These are phyloP conservation scores for Plasmodium vivax DNA, from an alignment of 169 alveolate genomes.

Conservation along the genomic window DNA sequence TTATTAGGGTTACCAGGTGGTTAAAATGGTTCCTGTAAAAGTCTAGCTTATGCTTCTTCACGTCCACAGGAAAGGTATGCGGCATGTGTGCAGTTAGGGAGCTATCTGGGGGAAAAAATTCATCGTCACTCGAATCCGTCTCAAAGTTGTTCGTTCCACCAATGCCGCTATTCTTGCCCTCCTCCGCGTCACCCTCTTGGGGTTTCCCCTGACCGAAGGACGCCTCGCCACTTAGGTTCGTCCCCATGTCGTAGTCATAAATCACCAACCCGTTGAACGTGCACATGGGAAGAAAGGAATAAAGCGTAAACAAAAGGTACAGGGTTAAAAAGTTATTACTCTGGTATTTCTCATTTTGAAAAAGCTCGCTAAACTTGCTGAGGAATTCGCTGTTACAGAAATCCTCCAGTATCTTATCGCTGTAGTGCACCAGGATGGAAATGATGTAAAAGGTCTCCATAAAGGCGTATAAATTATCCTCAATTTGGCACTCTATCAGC, in stretches of 20 bases:
- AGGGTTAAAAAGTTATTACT: conserved; percentile 47
- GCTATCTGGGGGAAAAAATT: not conserved
- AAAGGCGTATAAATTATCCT: conserved; percentile 72
- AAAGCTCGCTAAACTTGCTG: conserved; percentile 29
- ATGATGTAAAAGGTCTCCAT: conserved; percentile 73
- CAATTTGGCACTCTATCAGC: conserved; percentile 68
- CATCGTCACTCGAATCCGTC: not conserved
- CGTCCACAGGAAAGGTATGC: conserved; percentile 54
- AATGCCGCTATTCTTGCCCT: not conserved
- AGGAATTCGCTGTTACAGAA: conserved; percentile 61
- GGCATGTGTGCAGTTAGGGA: not conserved
- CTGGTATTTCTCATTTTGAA: conserved; percentile 39
- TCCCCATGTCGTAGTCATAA: conserved; percentile 39
- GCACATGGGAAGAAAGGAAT: conserved; percentile 69
- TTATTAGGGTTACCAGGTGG: conserved; percentile 34
- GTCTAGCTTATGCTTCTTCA: conserved; percentile 38
- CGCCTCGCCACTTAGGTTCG: conserved; percentile 10
- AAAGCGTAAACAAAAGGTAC: conserved; percentile 62
- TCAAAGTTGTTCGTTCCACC: not conserved
- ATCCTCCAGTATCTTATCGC: conserved; percentile 52
- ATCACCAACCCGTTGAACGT: conserved; percentile 38
- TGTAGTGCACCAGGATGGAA: conserved; percentile 55
- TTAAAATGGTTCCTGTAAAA: conserved; percentile 54
- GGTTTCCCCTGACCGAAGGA: not conserved
- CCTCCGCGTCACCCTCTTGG: not conserved